Percentiles rank a stretch among this genome's conserved stretches.
Conservation (phyloP, 2,329 filamentous ascomycete genomes). For the Aspergillus alliaceus region DNA sequence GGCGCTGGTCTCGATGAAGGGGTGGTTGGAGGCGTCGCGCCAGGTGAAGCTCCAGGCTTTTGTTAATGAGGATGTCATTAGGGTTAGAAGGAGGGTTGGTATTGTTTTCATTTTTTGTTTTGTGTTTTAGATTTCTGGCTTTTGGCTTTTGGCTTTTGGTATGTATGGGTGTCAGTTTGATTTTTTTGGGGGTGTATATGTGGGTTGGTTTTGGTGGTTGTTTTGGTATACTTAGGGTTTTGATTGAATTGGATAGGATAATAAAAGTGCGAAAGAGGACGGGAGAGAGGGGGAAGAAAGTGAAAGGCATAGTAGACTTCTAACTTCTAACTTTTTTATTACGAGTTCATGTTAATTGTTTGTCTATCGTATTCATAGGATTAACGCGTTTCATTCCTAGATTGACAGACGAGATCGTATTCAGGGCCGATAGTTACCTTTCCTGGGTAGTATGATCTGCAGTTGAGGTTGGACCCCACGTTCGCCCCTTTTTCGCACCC, state of each 20-base stretch:
- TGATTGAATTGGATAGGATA: too few species aligned
- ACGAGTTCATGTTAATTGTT: not conserved
- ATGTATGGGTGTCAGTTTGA: too few species aligned
- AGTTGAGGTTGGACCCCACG: not conserved
- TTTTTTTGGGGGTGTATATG: too few species aligned
- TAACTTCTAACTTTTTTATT: not conserved
- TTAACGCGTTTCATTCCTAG: not conserved
- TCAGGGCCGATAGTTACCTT: not conserved
- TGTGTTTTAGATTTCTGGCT: not conserved
- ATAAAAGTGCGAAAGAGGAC: too few species aligned
- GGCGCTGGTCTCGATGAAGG: not conserved
- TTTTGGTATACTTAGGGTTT: too few species aligned
- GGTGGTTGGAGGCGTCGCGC: slow-evolving; percentile 1
- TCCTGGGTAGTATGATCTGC: not conserved
- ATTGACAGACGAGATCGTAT: not conserved
- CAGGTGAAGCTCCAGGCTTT: slow-evolving; percentile 14
- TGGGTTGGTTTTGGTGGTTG: too few species aligned
- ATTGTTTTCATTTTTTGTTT: not conserved
- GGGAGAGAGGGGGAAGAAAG: not conserved
- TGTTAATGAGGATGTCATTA: not conserved
- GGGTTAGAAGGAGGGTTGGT: not conserved
- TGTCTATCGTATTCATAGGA: not conserved
- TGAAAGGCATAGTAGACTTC: not conserved
- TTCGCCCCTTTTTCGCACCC: not conserved
- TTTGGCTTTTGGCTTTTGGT: not conserved